Base-by-base conservation (phyloP, 805 yeast genomes). In the Spathaspora boniae region DNA sequence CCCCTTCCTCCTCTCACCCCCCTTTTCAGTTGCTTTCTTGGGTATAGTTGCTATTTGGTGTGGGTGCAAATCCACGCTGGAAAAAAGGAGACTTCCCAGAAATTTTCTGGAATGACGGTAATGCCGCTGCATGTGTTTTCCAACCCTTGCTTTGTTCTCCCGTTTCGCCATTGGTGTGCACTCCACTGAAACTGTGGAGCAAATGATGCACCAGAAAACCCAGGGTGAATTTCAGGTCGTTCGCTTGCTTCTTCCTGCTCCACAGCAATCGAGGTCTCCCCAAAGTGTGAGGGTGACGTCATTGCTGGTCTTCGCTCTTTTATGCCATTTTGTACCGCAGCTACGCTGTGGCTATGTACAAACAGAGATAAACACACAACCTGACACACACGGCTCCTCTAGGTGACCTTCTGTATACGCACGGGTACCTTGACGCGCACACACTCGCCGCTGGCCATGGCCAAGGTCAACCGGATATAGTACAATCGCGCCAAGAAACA, bases 401-500 rank as follows among this genome's bases (percentile, higher is more conserved):
- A 17, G 16, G 16, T 33, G 6, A 38, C 23, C 31, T 59, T 59
- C 30, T 51, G 53, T 16, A 62, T 45, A 11, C 43, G 36, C 11
- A 61, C 53, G 4, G 69, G 69, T 18, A 60, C 44, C 37, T 60
- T 60, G 24, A 62, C 36, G 31, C 46, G 47, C 3, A 51, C 31
- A 16, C 28, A 28, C 9, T 53, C 53, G 21, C 48, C 48, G 36
- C 53, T 52, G 11, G 52, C 41, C 9, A 60, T 36, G 9, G 29
- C 33, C 12, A 61, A 12, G 17, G 36, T 24, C 3, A 57, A 33
- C 31, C 49, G 50, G 9, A 64, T 32, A 35, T 60, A 60, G 42
- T 65, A 65, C 25, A 60, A 29, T 26, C 71, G 43, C 1, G 55
- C 51, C 40, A 59, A 29, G 31, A 47, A 44, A 40, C 71, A 65